phyloP scores from a whole-genome alignment of 495 filamentous ascomycete genomes.

The Thermothielavioides terrestris region DNA sequence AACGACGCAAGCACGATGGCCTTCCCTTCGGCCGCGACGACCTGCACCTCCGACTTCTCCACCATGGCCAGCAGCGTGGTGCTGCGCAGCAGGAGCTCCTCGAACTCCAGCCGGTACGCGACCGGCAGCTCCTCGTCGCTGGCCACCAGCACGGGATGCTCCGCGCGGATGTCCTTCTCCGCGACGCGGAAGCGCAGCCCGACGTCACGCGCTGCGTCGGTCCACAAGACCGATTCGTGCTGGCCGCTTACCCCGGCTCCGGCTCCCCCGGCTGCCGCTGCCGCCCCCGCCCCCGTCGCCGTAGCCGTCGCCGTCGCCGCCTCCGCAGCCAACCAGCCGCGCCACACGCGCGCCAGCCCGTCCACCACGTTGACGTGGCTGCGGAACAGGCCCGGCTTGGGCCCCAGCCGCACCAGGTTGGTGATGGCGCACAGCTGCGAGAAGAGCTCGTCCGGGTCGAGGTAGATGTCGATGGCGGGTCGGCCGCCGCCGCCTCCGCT shows the following conservation, averaged over 20 bases:
- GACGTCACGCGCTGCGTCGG: conserved; percentile 43
- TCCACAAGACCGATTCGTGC: conserved; percentile 44
- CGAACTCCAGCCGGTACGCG: conserved; percentile 51
- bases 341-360: conserved; percentile 55
- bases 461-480: conserved; percentile 50
- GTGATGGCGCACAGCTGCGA: conserved; percentile 60
- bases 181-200: conserved; percentile 50
- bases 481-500: too few relatives aligned
- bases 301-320: neutral
- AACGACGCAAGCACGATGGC: conserved; percentile 50
- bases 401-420: conserved; percentile 59
- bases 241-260: conserved; percentile 6
- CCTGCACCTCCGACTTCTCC: conserved; percentile 48
- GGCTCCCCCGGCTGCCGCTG: neutral
- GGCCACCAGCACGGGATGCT: conserved; percentile 38
- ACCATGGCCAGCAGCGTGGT: conserved; percentile 48
- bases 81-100: conserved; percentile 56
- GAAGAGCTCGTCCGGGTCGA: conserved; percentile 62
- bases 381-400: conserved; percentile 48
- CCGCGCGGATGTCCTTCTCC: conserved; percentile 21
- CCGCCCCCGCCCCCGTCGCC: neutral
- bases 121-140: conserved; percentile 49
- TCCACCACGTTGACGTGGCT: conserved; percentile 56
- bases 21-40: conserved; percentile 42
- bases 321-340: conserved; percentile 55